Conservation (phyloP, 257 asterid genomes). For the Jacaranda copaia region DNA sequence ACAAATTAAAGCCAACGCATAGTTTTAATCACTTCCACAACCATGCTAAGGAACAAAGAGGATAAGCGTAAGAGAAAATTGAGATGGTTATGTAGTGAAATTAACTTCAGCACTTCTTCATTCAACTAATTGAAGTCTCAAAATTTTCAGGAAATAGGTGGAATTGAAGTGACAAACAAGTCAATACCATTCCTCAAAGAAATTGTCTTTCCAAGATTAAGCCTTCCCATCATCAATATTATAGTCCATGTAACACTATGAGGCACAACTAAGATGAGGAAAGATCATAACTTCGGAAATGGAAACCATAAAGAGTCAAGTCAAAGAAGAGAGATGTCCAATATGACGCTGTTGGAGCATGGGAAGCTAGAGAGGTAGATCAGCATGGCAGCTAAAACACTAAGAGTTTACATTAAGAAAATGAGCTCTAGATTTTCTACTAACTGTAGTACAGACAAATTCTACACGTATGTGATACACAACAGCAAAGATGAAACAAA, state of each 20-base stretch:
- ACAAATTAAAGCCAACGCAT: background rate
- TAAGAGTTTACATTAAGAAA: conserved; percentile 2
- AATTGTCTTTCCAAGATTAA: conserved; percentile 4
- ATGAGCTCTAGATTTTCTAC: background rate
- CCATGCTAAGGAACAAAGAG: background rate
- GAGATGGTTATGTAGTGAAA: no score
- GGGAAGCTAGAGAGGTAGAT: background rate
- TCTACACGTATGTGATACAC: no score
- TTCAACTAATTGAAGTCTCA: no score
- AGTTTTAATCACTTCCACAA: conserved; percentile 23
- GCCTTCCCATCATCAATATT: background rate
- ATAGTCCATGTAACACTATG: conserved; percentile 13
- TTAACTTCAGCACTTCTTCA: no score
- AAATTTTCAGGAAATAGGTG: no score
- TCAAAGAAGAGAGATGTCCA: background rate
- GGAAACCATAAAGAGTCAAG: background rate
- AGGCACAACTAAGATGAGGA: conserved; percentile 11
- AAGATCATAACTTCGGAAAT: background rate
- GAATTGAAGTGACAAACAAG: background rate
- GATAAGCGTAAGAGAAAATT: no score
- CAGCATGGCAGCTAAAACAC: background rate
- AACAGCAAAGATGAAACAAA: no score
- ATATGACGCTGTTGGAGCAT: conserved; percentile 15
- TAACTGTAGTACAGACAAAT: background rate
- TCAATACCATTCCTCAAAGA: background rate